These are phyloP conservation scores for Salix brachista DNA, from an alignment of 345 rosid species.

Conservation along the genomic window DNA sequence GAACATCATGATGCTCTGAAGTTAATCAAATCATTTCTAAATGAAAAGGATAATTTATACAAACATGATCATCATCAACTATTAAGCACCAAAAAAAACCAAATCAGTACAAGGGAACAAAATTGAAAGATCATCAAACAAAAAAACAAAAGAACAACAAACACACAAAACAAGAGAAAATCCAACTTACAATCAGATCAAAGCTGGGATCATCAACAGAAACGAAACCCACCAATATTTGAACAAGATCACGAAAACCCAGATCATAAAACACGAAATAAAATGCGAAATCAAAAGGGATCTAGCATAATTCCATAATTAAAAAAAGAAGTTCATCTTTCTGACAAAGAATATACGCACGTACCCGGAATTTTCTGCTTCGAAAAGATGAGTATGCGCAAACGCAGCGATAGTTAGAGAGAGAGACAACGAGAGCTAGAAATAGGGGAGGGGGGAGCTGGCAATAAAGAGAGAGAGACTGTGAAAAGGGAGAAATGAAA, in stretches of 20 bases:
- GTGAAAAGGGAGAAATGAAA: background rate
- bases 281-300: slow-evolving; percentile 18
- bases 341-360: background rate
- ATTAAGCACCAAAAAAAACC: background rate
- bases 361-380: slow-evolving; percentile 10
- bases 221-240: slow-evolving; percentile 14
- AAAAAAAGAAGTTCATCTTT: background rate
- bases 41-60: background rate
- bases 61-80: background rate
- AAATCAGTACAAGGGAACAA: background rate
- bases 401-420: background rate
- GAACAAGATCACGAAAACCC: slow-evolving; percentile 19
- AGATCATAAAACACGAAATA: slow-evolving; percentile 21
- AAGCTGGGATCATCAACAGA: slow-evolving; percentile 20
- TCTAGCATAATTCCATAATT: slow-evolving; percentile 16
- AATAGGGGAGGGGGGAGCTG: slow-evolving; percentile 21
- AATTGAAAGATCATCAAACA: slow-evolving; percentile 6
- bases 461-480: slow-evolving; percentile 17
- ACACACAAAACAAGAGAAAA: slow-evolving; percentile 9
- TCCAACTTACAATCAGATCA: slow-evolving; percentile 21
- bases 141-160: slow-evolving; percentile 10
- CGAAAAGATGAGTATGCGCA: slow-evolving; percentile 9
- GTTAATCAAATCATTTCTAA: slow-evolving; percentile 2
- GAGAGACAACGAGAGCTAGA: slow-evolving; percentile 19
- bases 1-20: background rate